phyloP scores from a whole-genome alignment of 1,284 basidiomycete genomes.

The Neonothopanus nambi region DNA sequence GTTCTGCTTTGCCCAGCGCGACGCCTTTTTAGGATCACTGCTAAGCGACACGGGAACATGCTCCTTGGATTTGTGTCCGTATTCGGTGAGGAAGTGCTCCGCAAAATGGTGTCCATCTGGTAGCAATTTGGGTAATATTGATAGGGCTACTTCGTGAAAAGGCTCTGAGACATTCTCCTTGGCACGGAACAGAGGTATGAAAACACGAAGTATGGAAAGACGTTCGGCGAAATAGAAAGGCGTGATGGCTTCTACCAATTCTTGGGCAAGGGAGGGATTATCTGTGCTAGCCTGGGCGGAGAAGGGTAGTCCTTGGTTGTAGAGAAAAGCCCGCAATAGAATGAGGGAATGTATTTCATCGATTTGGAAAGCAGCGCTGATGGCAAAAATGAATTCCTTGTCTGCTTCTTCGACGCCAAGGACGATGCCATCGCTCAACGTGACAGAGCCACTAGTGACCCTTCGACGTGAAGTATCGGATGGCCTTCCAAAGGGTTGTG shows the following conservation, averaged over 20 bases:
- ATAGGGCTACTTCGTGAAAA: slow-evolving; percentile 53
- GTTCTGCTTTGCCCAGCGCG: slow-evolving; percentile 80
- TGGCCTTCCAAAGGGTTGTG: slow-evolving; percentile 66
- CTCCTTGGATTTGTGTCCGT: slow-evolving; percentile 53
- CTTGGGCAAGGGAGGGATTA: slow-evolving; percentile 50
- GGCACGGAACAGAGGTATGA: slow-evolving; percentile 65
- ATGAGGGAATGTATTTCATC: slow-evolving; percentile 76
- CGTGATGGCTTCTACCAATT: slow-evolving; percentile 70
- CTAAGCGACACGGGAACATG: slow-evolving; percentile 52
- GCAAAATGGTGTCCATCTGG: slow-evolving; percentile 62
- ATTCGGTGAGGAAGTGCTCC: slow-evolving; percentile 56
- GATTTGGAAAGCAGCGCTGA: slow-evolving; percentile 71
- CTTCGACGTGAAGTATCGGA: slow-evolving; percentile 64
- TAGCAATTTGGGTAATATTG: slow-evolving; percentile 60
- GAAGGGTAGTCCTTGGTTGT: slow-evolving; percentile 71
- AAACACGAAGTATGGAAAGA: slow-evolving; percentile 57
- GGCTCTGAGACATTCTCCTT: slow-evolving; percentile 56
- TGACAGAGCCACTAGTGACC: slow-evolving; percentile 65
- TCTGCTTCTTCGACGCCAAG: slow-evolving; percentile 64
- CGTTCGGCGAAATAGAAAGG: slow-evolving; percentile 82
- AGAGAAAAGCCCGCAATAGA: slow-evolving; percentile 75
- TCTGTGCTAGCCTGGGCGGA: slow-evolving; percentile 42
- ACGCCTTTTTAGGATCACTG: slow-evolving; percentile 59
- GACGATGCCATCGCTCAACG: slow-evolving; percentile 60
- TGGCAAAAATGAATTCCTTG: slow-evolving; percentile 66